phyloP scores from a whole-genome alignment of 305 asterid genomes.

The Andrographis paniculata region DNA sequence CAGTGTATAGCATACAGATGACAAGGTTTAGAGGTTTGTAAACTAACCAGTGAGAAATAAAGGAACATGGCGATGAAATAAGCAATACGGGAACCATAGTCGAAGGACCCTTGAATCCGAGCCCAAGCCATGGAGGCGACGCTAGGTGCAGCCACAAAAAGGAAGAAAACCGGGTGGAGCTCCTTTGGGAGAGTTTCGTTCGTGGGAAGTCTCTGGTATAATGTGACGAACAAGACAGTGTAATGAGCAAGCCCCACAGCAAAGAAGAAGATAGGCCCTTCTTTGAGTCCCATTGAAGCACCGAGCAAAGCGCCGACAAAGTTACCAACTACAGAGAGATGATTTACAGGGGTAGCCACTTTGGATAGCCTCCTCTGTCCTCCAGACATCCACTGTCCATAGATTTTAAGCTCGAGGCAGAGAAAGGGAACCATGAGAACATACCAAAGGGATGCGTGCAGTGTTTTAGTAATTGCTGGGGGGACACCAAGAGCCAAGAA shows the following conservation, averaged over 20 bases:
- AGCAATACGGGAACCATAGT: constrained; percentile 46
- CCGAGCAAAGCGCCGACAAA: constrained; percentile 72
- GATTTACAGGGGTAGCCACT: constrained; percentile 68
- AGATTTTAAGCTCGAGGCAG: constrained; percentile 50
- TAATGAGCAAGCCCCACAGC: constrained; percentile 69
- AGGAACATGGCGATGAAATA: constrained; percentile 65
- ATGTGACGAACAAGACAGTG: constrained; percentile 51
- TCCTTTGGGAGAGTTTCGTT: constrained; percentile 65
- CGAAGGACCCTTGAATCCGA: constrained; percentile 47
- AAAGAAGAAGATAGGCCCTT: constrained; percentile 66
- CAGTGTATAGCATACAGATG: neutral
- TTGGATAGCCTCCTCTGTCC: constrained; percentile 67
- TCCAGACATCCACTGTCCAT: constrained; percentile 82
- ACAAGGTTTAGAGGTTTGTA: neutral
- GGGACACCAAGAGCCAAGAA: constrained; percentile 55
- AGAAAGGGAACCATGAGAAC: constrained; percentile 52
- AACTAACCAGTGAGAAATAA: constrained; percentile 52
- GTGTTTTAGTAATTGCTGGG: constrained; percentile 25
- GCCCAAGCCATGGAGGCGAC: constrained; percentile 81
- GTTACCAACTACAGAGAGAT: constrained; percentile 54
- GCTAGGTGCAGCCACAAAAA: constrained; percentile 70
- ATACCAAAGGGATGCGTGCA: constrained; percentile 43
- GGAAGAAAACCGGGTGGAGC: constrained; percentile 65
- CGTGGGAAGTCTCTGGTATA: constrained; percentile 67
- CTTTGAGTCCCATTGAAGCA: constrained; percentile 61